Conservation (phyloP, 2,329 filamentous ascomycete genomes). For the Ophiostoma ips region DNA sequence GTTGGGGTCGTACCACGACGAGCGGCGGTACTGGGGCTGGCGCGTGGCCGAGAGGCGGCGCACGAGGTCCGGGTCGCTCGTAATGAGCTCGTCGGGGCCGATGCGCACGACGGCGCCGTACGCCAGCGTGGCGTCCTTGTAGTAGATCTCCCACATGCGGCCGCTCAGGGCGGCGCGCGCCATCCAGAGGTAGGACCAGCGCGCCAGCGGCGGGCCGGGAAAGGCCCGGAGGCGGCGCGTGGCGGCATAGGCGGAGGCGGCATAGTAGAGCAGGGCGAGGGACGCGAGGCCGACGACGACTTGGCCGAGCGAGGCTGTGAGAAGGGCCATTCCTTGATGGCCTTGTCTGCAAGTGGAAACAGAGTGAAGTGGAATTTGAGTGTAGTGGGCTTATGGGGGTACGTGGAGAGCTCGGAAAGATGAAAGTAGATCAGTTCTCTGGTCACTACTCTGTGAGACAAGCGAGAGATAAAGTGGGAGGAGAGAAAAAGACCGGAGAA, state of each 20-base stretch:
- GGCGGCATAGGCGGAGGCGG: constrained; percentile 9
- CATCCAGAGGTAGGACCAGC: constrained; percentile 23
- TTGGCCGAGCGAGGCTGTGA: background rate
- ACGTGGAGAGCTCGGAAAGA: too few relatives aligned
- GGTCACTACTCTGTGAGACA: too few relatives aligned
- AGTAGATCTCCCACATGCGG: constrained; percentile 15
- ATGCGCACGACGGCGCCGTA: constrained; percentile 22
- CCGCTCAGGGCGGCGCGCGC: constrained; percentile 14
- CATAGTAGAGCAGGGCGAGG: constrained; percentile 7
- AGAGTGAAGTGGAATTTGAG: too few relatives aligned
- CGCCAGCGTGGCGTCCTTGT: constrained; percentile 12
- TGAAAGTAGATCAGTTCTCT: too few relatives aligned
- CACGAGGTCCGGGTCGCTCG: constrained; percentile 21
- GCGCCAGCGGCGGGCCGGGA: constrained; percentile 17
- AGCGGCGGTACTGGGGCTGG: constrained; percentile 17
- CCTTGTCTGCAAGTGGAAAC: background rate
- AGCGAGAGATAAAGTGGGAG: too few relatives aligned
- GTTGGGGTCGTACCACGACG: constrained; percentile 29
- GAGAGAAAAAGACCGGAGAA: too few relatives aligned
- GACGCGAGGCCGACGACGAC: background rate
- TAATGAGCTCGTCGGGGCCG: constrained; percentile 24
- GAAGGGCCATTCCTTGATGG: constrained; percentile 6
- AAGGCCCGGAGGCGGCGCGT: constrained; percentile 17
- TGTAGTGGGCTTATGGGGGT: too few relatives aligned
- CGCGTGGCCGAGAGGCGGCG: constrained; percentile 19